Evolutionary conservation across 768 basidiomycete genomes (phyloP).

Genomic region (Leccinum longicurvipes): DNA sequence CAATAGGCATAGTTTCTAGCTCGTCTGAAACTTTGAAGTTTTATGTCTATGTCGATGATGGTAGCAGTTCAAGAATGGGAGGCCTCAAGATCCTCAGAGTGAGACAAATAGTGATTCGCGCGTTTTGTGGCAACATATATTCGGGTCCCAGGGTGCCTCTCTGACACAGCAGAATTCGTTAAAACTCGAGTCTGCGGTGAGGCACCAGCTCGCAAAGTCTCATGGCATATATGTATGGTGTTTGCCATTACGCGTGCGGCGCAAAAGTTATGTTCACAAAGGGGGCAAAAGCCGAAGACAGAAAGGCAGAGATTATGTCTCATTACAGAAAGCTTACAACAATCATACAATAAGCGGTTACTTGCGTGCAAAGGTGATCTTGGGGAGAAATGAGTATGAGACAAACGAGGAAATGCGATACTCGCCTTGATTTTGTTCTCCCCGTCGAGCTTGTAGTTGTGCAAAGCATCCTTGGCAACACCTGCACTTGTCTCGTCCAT

Average conservation of each 20-base stretch:
- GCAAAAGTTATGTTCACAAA: conserved; percentile 22
- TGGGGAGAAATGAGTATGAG: conserved; percentile 10
- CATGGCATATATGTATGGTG: conserved; percentile 18
- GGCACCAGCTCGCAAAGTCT: conserved; percentile 27
- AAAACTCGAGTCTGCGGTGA: conserved; percentile 10
- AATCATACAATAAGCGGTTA: conserved; percentile 37
- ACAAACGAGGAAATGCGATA: neutral
- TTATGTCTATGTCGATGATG: conserved; percentile 9
- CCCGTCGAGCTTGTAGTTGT: conserved; percentile 96
- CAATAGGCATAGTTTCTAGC: conserved; percentile 10
- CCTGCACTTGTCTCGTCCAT: conserved; percentile 89
- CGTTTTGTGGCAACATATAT: conserved; percentile 5
- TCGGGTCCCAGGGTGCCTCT: conserved; percentile 4
- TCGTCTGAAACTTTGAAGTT: conserved; percentile 4
- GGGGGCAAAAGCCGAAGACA: conserved; percentile 8
- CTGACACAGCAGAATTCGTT: conserved; percentile 2
- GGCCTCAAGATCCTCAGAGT: neutral
- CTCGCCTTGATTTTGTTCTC: conserved; percentile 97
- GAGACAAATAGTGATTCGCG: conserved; percentile 3
- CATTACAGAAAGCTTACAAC: conserved; percentile 31
- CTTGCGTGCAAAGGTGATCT: conserved; percentile 78
- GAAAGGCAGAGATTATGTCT: conserved; percentile 22
- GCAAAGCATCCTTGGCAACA: conserved; percentile 90
- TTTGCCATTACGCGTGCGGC: conserved; percentile 22
- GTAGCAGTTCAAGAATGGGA: conserved; percentile 3